Conservation (phyloP, 371 early-diverging fungal genomes). For the Lichtheimia hyalospora region DNA sequence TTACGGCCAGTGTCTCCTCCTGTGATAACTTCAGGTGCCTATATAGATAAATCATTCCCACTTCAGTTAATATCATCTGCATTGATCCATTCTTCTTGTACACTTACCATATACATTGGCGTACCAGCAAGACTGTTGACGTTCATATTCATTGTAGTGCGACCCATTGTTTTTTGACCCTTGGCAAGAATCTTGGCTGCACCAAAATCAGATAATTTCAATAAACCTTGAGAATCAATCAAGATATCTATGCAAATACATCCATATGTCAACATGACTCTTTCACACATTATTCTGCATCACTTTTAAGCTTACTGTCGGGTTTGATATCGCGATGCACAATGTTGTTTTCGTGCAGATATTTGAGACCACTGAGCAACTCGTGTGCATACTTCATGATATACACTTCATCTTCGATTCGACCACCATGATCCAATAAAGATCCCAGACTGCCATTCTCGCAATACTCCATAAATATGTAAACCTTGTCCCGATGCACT, state of each 20-base stretch:
- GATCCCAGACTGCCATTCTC: conserved; percentile 80
- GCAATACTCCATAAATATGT: conserved; percentile 95
- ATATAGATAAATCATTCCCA: conserved; percentile 1
- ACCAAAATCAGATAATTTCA: conserved; percentile 91
- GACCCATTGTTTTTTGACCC: conserved; percentile 72
- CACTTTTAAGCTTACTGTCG: conserved; percentile 55
- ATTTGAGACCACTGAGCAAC: conserved; percentile 86
- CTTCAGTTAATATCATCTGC: not conserved
- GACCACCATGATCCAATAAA: conserved; percentile 77
- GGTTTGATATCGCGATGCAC: conserved; percentile 94
- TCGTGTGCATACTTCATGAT: conserved; percentile 81
- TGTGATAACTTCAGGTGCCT: conserved; percentile 93
- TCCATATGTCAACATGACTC: not conserved
- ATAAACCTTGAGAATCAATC: conserved; percentile 73
- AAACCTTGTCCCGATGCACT: conserved; percentile 88
- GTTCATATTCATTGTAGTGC: conserved; percentile 58
- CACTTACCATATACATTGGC: conserved; percentile 91
- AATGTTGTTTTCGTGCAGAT: conserved; percentile 84
- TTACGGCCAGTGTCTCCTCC: conserved; percentile 72
- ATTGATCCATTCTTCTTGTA: not conserved
- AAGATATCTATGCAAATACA: conserved; percentile 62
- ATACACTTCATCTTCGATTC: conserved; percentile 74
- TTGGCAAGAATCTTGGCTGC: conserved; percentile 85
- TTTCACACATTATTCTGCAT: not conserved
- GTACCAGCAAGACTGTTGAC: conserved; percentile 86